A percentile compares a stretch with the other conserved stretches of the same genome.
These are phyloP conservation scores for Pulicaria dysenterica DNA, from an alignment of 129 eudicot species.

Conservation along the genomic window DNA sequence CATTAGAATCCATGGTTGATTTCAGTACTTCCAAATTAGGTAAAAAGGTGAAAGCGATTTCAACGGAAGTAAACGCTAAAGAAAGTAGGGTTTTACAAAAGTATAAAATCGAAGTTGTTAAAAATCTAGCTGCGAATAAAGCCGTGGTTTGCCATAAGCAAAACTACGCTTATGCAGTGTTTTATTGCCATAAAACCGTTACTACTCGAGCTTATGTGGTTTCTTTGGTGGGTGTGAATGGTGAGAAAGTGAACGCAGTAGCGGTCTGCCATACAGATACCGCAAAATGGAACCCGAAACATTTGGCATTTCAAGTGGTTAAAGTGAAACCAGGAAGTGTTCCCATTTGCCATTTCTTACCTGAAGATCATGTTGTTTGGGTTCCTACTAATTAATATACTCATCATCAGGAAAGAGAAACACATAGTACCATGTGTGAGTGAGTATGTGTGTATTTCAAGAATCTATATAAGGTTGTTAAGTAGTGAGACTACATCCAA, in stretches of 20 bases:
- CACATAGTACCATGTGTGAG: background rate
- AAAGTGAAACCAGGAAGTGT: conserved; percentile 69
- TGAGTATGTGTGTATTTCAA: conserved; percentile 23
- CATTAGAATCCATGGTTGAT: conserved; percentile 72
- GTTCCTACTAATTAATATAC: conserved; percentile 46
- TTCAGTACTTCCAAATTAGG: conserved; percentile 51
- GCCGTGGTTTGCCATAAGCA: conserved; percentile 66
- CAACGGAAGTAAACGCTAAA: conserved; percentile 37
- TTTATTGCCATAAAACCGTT: conserved; percentile 59
- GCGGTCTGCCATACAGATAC: conserved; percentile 47
- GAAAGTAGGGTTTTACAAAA: conserved; percentile 31
- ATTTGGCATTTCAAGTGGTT: conserved; percentile 68
- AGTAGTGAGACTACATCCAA: background rate
- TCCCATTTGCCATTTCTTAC: conserved; percentile 76
- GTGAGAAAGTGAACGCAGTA: conserved; percentile 31
- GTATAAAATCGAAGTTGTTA: conserved; percentile 37
- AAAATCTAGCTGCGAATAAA: conserved; percentile 34
- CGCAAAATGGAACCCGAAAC: conserved; percentile 61
- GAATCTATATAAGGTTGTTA: conserved; percentile 19
- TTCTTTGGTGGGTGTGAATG: conserved; percentile 31
- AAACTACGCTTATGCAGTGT: conserved; percentile 61
- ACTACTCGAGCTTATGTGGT: conserved; percentile 43
- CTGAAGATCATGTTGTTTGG: conserved; percentile 78
- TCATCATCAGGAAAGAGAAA: background rate
- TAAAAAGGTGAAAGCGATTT: conserved; percentile 46